Conservation (phyloP, 2,329 filamentous ascomycete genomes). For the Penicillium sp. region DNA sequence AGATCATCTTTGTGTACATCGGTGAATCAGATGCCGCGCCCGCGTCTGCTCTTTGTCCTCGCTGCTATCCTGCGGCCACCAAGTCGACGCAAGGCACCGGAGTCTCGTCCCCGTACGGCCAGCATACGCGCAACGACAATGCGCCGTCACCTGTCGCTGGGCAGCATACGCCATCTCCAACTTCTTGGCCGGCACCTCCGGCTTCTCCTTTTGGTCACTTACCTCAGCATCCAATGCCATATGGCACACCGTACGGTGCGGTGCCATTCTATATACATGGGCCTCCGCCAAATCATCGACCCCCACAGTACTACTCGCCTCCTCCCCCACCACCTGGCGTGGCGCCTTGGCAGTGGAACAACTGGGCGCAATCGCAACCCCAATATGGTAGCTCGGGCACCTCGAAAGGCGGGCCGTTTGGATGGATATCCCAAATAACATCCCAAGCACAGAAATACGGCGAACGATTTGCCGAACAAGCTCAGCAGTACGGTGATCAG, state of each 20-base stretch:
- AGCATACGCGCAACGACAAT: conserved; percentile 7
- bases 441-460: conserved; percentile 39
- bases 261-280: conserved; percentile 3
- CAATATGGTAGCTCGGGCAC: conserved; percentile 17
- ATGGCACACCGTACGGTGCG: conserved; percentile 16
- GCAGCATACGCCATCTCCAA: conserved; percentile 12
- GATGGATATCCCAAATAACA: conserved; percentile 34
- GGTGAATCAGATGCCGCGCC: conserved; percentile 30
- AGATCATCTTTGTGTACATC: conserved; percentile 34
- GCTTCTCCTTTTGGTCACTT: conserved; percentile 12
- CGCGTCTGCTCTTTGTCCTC: conserved; percentile 36
- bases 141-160: conserved; percentile 8
- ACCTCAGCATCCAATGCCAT: conserved; percentile 9
- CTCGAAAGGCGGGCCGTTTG: conserved; percentile 26
- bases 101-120: too few species aligned
- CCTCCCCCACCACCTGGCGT: conserved; percentile 19
- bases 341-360: conserved; percentile 27
- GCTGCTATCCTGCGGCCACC: conserved; percentile 38
- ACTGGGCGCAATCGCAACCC: conserved; percentile 20
- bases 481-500: conserved; percentile 30
- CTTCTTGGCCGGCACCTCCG: conserved; percentile 12
- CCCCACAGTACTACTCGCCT: conserved; percentile 23
- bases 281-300: conserved; percentile 8
- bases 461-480: conserved; percentile 35
- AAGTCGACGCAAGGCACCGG: conserved; percentile 23